Evolutionary conservation across 208 protist species (phyloP), one percentile per base, ranked within the genome.

Genomic region (Leishmania amazonensis): DNA sequence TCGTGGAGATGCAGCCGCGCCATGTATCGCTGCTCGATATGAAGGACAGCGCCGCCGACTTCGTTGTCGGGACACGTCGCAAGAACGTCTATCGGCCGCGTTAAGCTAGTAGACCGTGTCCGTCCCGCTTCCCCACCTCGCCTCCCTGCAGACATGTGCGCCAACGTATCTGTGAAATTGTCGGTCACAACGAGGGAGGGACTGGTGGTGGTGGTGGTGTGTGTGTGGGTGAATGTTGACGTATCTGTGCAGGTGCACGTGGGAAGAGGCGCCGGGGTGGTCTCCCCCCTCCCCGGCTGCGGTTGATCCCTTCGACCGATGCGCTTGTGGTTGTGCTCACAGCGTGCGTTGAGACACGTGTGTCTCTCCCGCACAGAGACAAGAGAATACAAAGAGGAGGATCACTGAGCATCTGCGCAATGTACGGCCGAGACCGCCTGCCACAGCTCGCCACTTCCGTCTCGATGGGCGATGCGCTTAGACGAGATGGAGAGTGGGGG

Each of bases 21-120:
- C 89, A 90, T 71, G 75, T 96, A 35, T 95, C 95, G 51, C 78
- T 96, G 83, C 81, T 96, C 57, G 95, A 96, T 75, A 87, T 96
- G 86, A 96, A 96, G 87, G 95, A 98, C 83, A 96, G 93, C 75
- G 87, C 90, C 0, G 86, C 92, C 15, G 95, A 98, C 86, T 96
- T 96, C 70, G 91, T 94, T 49, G 88, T 96, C 47, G 95, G 95
- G 3, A 87, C 83, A 40, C 85, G 86, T 8, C 92, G 89, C 31
- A 95, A 96, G 88, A 96, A 98, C 83, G 87, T 91, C 6, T 97
- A 94, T 79, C 70, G 87, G 70, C 80, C 87, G 4, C 51, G 49
- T 11, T 76, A 57, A 17, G 42, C 45, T n/a, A 74, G 51, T 74
- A 45, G 38, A 21, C 70, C 28, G 40, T 31, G 11, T 13, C 45